phyloP scores from a whole-genome alignment of 23 red algal genomes.

The Gracilaria gracilis region DNA sequence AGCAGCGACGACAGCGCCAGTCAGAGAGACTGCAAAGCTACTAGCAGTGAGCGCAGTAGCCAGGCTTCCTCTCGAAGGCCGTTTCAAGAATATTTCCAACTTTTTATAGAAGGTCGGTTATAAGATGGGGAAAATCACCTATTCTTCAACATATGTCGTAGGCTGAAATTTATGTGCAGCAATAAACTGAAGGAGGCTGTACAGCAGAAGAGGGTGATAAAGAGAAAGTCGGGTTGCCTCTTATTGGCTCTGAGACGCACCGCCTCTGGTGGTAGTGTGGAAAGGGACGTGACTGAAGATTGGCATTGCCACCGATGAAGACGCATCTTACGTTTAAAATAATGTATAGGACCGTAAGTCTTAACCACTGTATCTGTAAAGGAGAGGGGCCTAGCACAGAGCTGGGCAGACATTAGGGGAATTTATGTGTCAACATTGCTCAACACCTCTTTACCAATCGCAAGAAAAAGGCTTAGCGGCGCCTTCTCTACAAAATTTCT shows the following conservation, averaged over 20 bases:
- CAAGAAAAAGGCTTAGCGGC: too few species aligned
- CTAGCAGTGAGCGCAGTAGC: background rate
- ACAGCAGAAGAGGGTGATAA: conserved; percentile 38
- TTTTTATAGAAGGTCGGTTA: conserved; percentile 73
- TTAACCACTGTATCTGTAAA: too few species aligned
- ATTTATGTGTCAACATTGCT: too few species aligned
- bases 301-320: too few species aligned
- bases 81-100: conserved; percentile 43
- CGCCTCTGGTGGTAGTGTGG: conserved; percentile 41
- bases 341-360: too few species aligned
- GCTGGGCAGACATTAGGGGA: too few species aligned
- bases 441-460: too few species aligned
- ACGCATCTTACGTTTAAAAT: too few species aligned
- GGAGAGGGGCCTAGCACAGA: too few species aligned
- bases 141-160: conserved; percentile 79
- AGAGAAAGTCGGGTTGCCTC: background rate
- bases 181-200: conserved; percentile 76
- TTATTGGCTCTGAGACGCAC: conserved; percentile 22
- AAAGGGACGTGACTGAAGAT: conserved; percentile 36
- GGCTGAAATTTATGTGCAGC: conserved; percentile 76
- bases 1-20: background rate
- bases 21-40: background rate
- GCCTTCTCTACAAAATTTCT: too few species aligned
- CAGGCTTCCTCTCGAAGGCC: background rate
- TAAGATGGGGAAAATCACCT: conserved; percentile 71